Percentiles rank a stretch among this genome's conserved stretches.
Evolutionary conservation across 441 rosid genomes (phyloP).

Genomic region (Capsella rubella): DNA sequence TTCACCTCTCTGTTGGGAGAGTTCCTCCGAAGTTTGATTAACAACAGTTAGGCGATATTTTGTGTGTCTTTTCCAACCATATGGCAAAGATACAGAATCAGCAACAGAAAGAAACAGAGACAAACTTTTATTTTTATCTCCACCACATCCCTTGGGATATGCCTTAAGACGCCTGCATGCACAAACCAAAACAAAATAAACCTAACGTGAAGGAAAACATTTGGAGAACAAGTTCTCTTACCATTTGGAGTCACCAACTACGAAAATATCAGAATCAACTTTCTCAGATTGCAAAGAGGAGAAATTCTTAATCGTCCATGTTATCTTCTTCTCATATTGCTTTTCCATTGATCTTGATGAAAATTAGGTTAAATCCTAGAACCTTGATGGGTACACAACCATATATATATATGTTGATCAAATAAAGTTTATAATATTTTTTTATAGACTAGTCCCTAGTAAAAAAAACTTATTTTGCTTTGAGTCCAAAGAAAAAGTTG

Average conservation of each 20-base stretch:
- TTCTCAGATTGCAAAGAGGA: neutral
- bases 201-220: neutral
- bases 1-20: neutral
- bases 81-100: constrained; percentile 18
- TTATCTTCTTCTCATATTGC: constrained; percentile 1
- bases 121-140: neutral
- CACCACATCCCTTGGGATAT: constrained; percentile 2
- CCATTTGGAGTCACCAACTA: constrained; percentile 10
- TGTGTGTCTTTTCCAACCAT: constrained; percentile 15
- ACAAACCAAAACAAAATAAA: neutral
- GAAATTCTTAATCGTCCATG: constrained; percentile 7
- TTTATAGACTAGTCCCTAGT: too few species aligned
- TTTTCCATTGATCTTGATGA: neutral
- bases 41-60: neutral
- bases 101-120: constrained; percentile 15
- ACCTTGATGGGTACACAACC: too few species aligned
- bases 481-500: too few species aligned
- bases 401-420: too few species aligned
- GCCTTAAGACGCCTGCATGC: constrained; percentile 8
- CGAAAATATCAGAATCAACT: neutral
- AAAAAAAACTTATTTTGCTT: too few species aligned
- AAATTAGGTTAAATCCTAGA: too few species aligned
- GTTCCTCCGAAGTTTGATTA: constrained; percentile 4
- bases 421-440: too few species aligned
- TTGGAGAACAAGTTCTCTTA: neutral